These are phyloP conservation scores for Penicillium thymicola DNA, from an alignment of 2,329 filamentous ascomycete species.

Conservation along the genomic window DNA sequence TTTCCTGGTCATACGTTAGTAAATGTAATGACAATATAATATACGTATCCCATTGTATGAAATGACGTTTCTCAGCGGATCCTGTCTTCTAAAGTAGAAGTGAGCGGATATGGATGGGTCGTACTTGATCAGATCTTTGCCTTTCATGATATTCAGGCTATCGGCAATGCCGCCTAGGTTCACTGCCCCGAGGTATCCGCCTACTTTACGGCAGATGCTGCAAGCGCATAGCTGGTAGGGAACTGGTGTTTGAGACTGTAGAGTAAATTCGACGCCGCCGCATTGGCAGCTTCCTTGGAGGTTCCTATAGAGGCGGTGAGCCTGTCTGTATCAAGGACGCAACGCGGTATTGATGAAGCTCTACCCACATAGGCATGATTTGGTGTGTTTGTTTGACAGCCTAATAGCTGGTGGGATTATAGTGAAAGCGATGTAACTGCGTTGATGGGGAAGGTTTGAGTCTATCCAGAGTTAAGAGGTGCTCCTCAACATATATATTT, in stretches of 20 bases:
- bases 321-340: background rate
- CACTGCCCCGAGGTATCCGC: constrained; percentile 45
- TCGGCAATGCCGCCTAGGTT: constrained; percentile 47
- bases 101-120: background rate
- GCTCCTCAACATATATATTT: constrained; percentile 7
- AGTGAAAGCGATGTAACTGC: background rate
- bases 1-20: constrained; percentile 33
- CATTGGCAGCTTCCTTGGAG: constrained; percentile 51
- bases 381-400: background rate
- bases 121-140: constrained; percentile 46
- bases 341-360: background rate
- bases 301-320: constrained; percentile 34
- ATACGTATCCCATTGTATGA: background rate
- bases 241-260: constrained; percentile 47
- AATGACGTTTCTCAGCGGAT: background rate
- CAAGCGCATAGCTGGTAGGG: constrained; percentile 51
- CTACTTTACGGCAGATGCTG: constrained; percentile 50
- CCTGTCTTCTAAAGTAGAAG: too few species aligned
- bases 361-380: constrained; percentile 12
- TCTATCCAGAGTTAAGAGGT: constrained; percentile 20
- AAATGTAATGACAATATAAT: background rate
- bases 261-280: constrained; percentile 46
- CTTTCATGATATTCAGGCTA: constrained; percentile 43
- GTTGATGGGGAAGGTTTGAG: background rate
- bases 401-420: fast-evolving